phyloP scores from a whole-genome alignment of 257 asterid species.

The Anisodus acutangulus region DNA sequence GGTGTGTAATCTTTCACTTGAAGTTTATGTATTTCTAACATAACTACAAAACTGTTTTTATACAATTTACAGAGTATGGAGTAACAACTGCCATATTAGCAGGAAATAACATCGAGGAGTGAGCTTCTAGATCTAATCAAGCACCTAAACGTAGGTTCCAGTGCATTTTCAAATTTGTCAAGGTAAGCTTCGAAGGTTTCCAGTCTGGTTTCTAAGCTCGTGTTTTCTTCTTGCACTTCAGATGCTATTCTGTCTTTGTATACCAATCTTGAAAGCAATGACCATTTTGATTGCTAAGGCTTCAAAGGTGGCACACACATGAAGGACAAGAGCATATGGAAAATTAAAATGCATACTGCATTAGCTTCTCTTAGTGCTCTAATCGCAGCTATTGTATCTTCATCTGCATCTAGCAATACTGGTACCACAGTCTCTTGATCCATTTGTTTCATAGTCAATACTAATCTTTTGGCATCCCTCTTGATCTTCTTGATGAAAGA shows the following conservation, averaged over 20 bases:
- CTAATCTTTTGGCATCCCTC: conserved; percentile 32
- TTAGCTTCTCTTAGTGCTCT: conserved; percentile 41
- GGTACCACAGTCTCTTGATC: conserved; percentile 33
- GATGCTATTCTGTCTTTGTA: conserved; percentile 35
- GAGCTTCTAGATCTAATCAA: conserved; percentile 31
- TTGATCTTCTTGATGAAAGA: conserved; percentile 36
- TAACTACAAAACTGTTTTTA: conserved; percentile 7
- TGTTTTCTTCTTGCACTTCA: conserved; percentile 30
- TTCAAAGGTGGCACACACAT: conserved; percentile 37
- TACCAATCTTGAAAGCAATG: conserved; percentile 42
- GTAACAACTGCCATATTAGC: conserved; percentile 24
- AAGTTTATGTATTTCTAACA: conserved; percentile 12
- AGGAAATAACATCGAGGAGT: conserved; percentile 23
- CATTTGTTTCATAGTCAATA: conserved; percentile 26
- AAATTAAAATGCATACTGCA: conserved; percentile 35
- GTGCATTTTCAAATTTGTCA: conserved; percentile 16
- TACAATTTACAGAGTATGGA: conserved; percentile 21
- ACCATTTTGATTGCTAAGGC: conserved; percentile 42
- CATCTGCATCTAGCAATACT: conserved; percentile 35
- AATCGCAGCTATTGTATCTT: conserved; percentile 35
- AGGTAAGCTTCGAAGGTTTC: conserved; percentile 21
- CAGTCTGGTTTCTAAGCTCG: conserved; percentile 29
- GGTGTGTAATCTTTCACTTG: conserved; percentile 25
- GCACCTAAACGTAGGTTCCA: conserved; percentile 30
- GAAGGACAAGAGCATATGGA: conserved; percentile 36